Conservation (phyloP, 2,329 filamentous ascomycete species). For the Tolypocladium ophioglossoides region DNA sequence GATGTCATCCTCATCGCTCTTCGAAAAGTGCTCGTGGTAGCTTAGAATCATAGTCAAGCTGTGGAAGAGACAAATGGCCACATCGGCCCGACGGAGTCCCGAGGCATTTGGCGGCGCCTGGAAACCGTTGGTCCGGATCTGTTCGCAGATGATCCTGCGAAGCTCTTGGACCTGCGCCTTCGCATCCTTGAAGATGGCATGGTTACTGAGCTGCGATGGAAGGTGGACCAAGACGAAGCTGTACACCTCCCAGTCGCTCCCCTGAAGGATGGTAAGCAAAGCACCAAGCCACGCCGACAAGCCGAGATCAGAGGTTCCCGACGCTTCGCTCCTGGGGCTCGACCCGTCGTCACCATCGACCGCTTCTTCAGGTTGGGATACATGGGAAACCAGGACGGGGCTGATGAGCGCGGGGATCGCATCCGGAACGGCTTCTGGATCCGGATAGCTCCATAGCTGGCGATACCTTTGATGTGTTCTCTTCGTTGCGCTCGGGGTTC, state of each 20-base stretch:
- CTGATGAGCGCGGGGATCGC: constrained; percentile 34
- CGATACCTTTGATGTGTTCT: constrained; percentile 26
- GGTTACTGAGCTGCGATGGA: constrained; percentile 81
- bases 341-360: constrained; percentile 5
- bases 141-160: constrained; percentile 68
- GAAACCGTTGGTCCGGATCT: constrained; percentile 67
- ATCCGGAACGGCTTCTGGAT: constrained; percentile 43
- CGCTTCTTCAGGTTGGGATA: constrained; percentile 1
- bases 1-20: constrained; percentile 80
- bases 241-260: constrained; percentile 83
- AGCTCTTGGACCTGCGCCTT: constrained; percentile 67
- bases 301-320: constrained; percentile 34
- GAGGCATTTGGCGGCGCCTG: constrained; percentile 72
- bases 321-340: constrained; percentile 20
- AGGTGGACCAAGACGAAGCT: constrained; percentile 82
- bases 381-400: constrained; percentile 35
- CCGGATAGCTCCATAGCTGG: constrained; percentile 48
- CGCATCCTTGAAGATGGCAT: constrained; percentile 68
- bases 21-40: constrained; percentile 77
- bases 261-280: constrained; percentile 61
- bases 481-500: constrained; percentile 31
- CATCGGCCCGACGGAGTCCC: constrained; percentile 75
- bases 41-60: constrained; percentile 79
- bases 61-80: constrained; percentile 82
- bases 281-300: constrained; percentile 66